phyloP scores from a whole-genome alignment of 164 flowering plant species.

The Liquidambar formosana region DNA sequence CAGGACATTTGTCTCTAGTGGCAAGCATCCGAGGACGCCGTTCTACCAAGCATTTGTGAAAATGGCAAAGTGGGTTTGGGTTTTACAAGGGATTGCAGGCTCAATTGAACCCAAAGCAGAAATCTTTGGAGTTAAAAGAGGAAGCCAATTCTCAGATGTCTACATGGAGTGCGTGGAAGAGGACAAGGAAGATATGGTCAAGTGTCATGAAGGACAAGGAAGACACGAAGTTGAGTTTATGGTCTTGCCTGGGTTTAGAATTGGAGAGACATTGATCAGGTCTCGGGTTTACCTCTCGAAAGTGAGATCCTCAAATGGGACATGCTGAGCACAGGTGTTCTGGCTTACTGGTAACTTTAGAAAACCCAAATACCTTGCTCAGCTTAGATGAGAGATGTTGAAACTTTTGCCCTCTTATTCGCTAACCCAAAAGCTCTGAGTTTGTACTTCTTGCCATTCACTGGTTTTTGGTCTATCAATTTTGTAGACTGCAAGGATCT shows the following conservation, averaged over 20 bases:
- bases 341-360: slow-evolving; percentile 11
- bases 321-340: slow-evolving; percentile 4
- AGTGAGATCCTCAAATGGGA: not conserved
- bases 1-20: slow-evolving; percentile 39
- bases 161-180: slow-evolving; percentile 55
- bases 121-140: slow-evolving; percentile 39
- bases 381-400: not conserved
- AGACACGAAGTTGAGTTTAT: slow-evolving; percentile 40
- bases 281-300: slow-evolving; percentile 45
- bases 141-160: slow-evolving; percentile 43
- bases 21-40: slow-evolving; percentile 58
- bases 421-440: not conserved
- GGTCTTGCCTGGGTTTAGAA: slow-evolving; percentile 60
- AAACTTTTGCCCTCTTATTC: not conserved
- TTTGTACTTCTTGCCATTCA: not conserved
- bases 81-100: slow-evolving; percentile 37
- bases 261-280: slow-evolving; percentile 35
- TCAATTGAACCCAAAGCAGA: slow-evolving; percentile 36
- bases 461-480: slow-evolving; percentile 3
- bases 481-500: slow-evolving; percentile 5
- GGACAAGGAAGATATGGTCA: slow-evolving; percentile 9
- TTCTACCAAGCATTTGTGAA: slow-evolving; percentile 57
- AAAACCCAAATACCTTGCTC: slow-evolving; percentile 5
- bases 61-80: slow-evolving; percentile 66
- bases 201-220: slow-evolving; percentile 1